Evolutionary conservation across 306 rosid species (phyloP), one percentile per base, ranked within the genome.

Genomic region (Castanopsis chinensis): DNA sequence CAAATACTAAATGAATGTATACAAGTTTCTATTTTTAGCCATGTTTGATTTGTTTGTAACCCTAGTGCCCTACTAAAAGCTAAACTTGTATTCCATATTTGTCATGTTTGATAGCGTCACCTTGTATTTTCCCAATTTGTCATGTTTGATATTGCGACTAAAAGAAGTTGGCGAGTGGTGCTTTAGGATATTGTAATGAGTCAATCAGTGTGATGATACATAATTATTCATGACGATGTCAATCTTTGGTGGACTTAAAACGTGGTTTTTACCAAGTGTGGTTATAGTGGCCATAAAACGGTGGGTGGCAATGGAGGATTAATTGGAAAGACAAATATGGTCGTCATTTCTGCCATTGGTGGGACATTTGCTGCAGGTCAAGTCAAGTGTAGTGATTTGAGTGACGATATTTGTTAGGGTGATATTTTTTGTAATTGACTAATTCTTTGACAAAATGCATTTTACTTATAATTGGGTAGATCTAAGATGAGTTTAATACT

Each of bases 281-380:
- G 37, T 61, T 61, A 32, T 61, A 61, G 37, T 69, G 53, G 73
- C 63, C 32, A 7, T n/a, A 45, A 60, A 49, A 15, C 49, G 18
- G 72, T 51, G 45, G 61, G 72, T 33, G 51, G 61, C 61, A 72
- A 45, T 72, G 35, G 56, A 80, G 73, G 69, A 63, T 63, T 28
- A 5, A 57, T 37, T 33, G 65, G 77, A 60, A 75, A 83, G 59
- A 53, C 53, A 49, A 3, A 12, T 71, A 18, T 35, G 72, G 30
- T 14, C 11, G 49, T 65, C 41, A 8, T 72, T 70, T 76, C 65
- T 68, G 49, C 67, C 72, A 27, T 73, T 73, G 80, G 78, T 77
- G 77, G 63, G 77, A 80, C 73, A 35, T 30, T 74, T 59, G 27
- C 78, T 25, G 27, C 27, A 25, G 76, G 28, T 8, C 21, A 8